phyloP scores from a whole-genome alignment of 768 basidiomycete genomes.

The Serendipita vermifera region DNA sequence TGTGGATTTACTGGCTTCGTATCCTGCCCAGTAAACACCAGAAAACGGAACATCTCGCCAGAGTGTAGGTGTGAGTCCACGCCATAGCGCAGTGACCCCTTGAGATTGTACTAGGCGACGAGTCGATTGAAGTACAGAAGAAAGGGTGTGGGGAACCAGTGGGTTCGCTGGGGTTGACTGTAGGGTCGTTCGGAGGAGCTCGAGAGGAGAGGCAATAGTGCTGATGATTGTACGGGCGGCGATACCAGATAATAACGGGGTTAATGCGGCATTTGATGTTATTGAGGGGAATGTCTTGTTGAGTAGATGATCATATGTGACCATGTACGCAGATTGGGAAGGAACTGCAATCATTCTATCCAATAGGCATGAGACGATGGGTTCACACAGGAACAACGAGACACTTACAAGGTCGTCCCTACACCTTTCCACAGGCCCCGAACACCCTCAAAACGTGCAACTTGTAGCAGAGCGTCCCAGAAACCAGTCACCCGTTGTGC shows the following conservation, averaged over 20 bases:
- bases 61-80: constrained; percentile 80
- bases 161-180: constrained; percentile 72
- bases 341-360: constrained; percentile 79
- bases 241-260: constrained; percentile 72
- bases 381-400: neutral
- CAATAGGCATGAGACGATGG: constrained; percentile 15
- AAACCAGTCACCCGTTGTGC: constrained; percentile 73
- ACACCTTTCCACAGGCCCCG: constrained; percentile 91
- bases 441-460: constrained; percentile 68
- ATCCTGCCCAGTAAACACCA: constrained; percentile 93
- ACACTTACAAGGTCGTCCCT: constrained; percentile 72
- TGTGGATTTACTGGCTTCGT: constrained; percentile 64
- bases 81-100: constrained; percentile 68
- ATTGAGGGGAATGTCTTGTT: constrained; percentile 48
- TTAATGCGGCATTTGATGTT: constrained; percentile 33
- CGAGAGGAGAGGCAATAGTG: constrained; percentile 71
- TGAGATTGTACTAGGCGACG: constrained; percentile 43
- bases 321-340: constrained; percentile 84
- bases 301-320: constrained; percentile 83
- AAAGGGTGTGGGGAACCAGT: constrained; percentile 58
- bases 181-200: constrained; percentile 85
- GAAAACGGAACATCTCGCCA: constrained; percentile 98
- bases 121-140: constrained; percentile 56
- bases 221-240: constrained; percentile 70
- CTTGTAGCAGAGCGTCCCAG: constrained; percentile 67